Conservation (phyloP, 2,329 filamentous ascomycete genomes). For the Fulvia fulva region DNA sequence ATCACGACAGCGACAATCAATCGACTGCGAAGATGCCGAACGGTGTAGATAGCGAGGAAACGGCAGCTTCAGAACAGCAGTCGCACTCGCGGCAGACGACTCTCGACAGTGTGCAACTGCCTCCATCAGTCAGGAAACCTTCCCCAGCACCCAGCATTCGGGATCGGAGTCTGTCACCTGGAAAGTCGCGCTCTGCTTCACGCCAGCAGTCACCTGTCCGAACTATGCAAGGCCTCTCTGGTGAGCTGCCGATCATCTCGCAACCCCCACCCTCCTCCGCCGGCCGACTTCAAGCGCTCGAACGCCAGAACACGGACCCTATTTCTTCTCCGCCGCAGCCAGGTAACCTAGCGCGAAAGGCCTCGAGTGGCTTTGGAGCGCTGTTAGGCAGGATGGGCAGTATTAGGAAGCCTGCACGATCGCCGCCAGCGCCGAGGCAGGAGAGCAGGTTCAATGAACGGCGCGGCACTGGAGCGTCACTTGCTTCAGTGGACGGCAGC, state of each 20-base stretch:
- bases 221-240: conserved; percentile 64
- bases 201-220: conserved; percentile 23
- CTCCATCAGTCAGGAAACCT: conserved; percentile 1
- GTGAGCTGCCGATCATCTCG: conserved; percentile 63
- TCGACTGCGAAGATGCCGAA: not conserved
- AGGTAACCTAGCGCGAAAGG: conserved; percentile 55
- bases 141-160: conserved; percentile 1
- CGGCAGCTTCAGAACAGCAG: not conserved
- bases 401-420: conserved; percentile 55
- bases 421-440: conserved; percentile 35
- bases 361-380: conserved; percentile 85
- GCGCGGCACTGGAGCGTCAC: conserved; percentile 25
- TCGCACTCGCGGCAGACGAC: conserved; percentile 9
- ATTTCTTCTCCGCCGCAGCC: conserved; percentile 36
- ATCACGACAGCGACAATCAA: not conserved
- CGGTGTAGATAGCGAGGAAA: not conserved
- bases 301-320: conserved; percentile 18
- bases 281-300: conserved; percentile 29
- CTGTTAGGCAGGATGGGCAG: conserved; percentile 60
- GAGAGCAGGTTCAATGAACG: conserved; percentile 23
- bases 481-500: conserved; percentile 17
- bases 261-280: conserved; percentile 37
- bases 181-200: conserved; percentile 22
- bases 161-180: conserved; percentile 19
- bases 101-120: conserved; percentile 8